phyloP scores from a whole-genome alignment of 2,329 filamentous ascomycete genomes.

The Fusarium albosuccineum region DNA sequence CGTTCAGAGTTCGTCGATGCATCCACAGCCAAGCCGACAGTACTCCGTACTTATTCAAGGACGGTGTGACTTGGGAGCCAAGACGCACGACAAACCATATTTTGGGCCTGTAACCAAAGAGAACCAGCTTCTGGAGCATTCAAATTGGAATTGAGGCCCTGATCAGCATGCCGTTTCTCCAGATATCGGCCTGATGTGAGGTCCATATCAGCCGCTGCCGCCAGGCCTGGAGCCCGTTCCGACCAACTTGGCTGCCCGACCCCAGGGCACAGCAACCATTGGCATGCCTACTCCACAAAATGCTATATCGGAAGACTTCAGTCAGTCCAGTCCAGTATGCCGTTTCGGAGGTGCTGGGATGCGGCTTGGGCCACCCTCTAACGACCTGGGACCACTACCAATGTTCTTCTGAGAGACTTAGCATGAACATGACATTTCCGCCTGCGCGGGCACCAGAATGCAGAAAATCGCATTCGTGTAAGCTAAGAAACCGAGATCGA shows the following conservation, averaged over 20 bases:
- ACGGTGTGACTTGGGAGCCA: slow-evolving; percentile 1
- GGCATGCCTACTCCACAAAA: slow-evolving; percentile 5
- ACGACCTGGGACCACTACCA: background rate
- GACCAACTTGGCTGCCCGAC: slow-evolving; percentile 7
- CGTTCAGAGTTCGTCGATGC: slow-evolving; percentile 22
- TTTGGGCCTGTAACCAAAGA: background rate
- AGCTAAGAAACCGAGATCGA: background rate
- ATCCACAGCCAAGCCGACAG: slow-evolving; percentile 7
- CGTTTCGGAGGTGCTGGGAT: background rate
- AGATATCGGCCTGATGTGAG: slow-evolving; percentile 2
- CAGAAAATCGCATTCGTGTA: slow-evolving; percentile 12
- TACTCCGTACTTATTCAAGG: slow-evolving; percentile 5
- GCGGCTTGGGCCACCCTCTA: background rate
- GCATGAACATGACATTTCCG: background rate
- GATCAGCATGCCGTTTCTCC: background rate
- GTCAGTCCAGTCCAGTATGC: background rate
- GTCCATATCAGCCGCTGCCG: slow-evolving; percentile 24
- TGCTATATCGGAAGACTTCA: background rate
- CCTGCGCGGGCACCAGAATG: slow-evolving; percentile 19
- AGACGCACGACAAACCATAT: background rate
- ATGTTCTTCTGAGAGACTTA: background rate
- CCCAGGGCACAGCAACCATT: slow-evolving; percentile 3
- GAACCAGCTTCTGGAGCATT: background rate
- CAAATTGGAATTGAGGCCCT: slow-evolving; percentile 9
- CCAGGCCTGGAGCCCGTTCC: slow-evolving; percentile 11